Evolutionary conservation across 148 eudicot genomes (phyloP).

Genomic region (Chenopodium formosanum): DNA sequence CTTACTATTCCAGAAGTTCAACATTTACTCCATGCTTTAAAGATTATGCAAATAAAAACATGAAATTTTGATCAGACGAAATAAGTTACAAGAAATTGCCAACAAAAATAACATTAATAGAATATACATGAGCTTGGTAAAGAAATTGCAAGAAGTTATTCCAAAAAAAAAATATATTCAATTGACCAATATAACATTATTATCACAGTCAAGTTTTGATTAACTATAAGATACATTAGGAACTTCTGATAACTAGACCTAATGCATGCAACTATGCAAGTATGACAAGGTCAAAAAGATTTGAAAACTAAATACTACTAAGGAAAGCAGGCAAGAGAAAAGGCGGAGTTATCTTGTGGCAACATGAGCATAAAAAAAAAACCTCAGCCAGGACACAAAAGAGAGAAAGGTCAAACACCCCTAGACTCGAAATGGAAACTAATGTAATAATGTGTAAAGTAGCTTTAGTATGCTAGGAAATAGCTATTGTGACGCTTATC

Average conservation of each 20-base stretch:
- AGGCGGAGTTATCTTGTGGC: not conserved
- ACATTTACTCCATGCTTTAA: not conserved
- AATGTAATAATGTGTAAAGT: not conserved
- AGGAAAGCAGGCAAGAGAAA: not conserved
- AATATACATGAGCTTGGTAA: not conserved
- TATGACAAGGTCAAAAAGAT: not conserved
- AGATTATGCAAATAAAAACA: not conserved
- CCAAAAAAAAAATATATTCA: not conserved
- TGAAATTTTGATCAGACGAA: not conserved
- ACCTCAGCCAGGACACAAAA: not conserved
- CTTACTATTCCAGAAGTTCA: conserved; percentile 10
- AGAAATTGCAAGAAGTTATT: not conserved
- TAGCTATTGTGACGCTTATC: not conserved
- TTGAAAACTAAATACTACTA: too few species aligned
- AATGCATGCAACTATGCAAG: not conserved
- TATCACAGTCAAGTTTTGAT: too few species aligned
- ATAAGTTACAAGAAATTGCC: not conserved
- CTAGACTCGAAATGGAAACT: not conserved
- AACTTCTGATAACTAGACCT: not conserved
- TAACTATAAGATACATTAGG: too few species aligned
- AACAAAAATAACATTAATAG: not conserved
- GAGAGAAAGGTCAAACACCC: not conserved
- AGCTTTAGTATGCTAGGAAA: not conserved
- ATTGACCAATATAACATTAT: not conserved
- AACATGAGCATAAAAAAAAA: not conserved